Evolutionary conservation across 2,329 filamentous ascomycete species (phyloP), one percentile per base, ranked within the genome.

Genomic region (Alternaria gansuensis): DNA sequence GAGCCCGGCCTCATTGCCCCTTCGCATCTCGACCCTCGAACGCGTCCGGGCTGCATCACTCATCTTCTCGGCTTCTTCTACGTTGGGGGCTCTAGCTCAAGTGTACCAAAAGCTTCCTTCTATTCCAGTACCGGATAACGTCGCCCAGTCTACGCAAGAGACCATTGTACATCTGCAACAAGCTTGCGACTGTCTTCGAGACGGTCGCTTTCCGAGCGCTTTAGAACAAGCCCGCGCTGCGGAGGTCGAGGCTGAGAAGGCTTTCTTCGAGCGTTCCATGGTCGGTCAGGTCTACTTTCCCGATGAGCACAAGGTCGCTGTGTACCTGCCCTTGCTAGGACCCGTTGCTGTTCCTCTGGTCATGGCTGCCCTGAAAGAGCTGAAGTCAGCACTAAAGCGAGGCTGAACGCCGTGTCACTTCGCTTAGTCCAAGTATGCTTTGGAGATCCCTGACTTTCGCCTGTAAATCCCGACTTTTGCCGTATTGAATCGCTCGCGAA

Each of bases 251-350:
- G 94, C 93, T 0, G 95, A 99, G 76, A 88, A 90, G 60, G 94
- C 94, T 0, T 99, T 99, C 78, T 99, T 99, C 68, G 95, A 99
- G 79, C 96, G 96, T 79, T 96, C 91, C 73, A 99, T 99, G 95
- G 95, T 99, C 11, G 95, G 93, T 0, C 95, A 98, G 80, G 89
- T 98, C 2, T 99, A 98, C 78, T 99, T 99, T 77, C 95, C 95
- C 0, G 95, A 99, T 73, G 95, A 99, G 80, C 95, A 99, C 78
- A 99, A 98, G 78, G 87, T 99, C 24, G 95, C 95, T 0, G 95
- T 99, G 0, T 99, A 99, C 75, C 79, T 99, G 69, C 95, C 95
- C 1, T 80, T 99, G 10, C 80, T 99, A 39, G 95, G 95, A 0
- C 95, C 95, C 0, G 88, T 98, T 39, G 93, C 91, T 4, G 94